Base-by-base conservation (phyloP, 768 basidiomycete species). In the Sarcodon aspratus region DNA sequence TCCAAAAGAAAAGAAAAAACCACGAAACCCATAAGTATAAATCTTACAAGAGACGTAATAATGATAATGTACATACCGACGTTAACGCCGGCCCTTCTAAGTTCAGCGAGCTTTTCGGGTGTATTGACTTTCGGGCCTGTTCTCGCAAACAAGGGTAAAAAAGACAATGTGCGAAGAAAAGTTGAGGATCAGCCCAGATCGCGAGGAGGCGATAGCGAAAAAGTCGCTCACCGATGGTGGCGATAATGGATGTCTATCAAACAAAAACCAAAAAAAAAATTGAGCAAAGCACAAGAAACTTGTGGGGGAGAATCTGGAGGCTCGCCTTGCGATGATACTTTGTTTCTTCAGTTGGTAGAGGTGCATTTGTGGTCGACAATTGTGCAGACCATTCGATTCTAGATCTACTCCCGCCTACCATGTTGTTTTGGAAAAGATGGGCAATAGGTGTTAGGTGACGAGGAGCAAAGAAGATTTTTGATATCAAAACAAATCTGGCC, bases 41-140 rank as follows among this genome's bases (percentile, higher is more conserved):
- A 6, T 18, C 8, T 13, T 21, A 37, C 33, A 40, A 45, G n/a
- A n/a, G n/a, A 15, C 37, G 27, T 36, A 42, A 48, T 27, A 42
- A 31, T 34, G 21, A 35, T 18, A 36, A 37, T 13, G 46, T 18
- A 40, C 91, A 55, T 52, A 95, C 95, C 94, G 63, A 99, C 86
- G 75, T 97, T 98, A 66, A 99, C 89, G 61, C 96, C 96, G 36
- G 94, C 94, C 50, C 81, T 75, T 61, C 85, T 76, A 62, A 99
- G 77, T 63, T 85, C 81, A 17, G 71, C 66, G 54, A 98, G 80
- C 69, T 82, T 94, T 65, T 97, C 93, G 48, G 88, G 81, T 35
- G 73, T 75, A 75, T 99, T 98, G 59, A 84, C 84, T 72, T 97
- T 97, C 55, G 96, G 96, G 37, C 92, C 91, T 93, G 55, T n/a